Evolutionary conservation across 2,329 filamentous ascomycete genomes (phyloP).

Genomic region (Gnomoniopsis sp.): DNA sequence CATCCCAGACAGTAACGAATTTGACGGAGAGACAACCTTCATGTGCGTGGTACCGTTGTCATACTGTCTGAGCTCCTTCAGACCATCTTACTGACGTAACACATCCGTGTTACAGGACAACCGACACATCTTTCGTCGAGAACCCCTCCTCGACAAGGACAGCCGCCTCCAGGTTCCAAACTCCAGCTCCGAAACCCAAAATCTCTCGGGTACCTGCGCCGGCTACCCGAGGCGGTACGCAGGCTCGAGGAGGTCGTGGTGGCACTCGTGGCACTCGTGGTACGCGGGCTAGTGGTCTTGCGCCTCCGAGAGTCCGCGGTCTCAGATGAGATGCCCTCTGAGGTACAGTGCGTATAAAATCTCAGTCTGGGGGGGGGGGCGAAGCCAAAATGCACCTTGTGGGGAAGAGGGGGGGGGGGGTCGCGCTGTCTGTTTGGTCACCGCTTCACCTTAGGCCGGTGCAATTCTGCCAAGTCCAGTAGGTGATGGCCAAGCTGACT

Average conservation of each 20-base stretch:
- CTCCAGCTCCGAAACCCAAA: slow-evolving; percentile 32
- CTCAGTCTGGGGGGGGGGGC: no score
- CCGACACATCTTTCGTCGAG: slow-evolving; percentile 86
- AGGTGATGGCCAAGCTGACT: no score
- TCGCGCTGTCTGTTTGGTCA: no score
- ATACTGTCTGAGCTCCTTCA: neutral
- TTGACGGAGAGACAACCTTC: slow-evolving; percentile 75
- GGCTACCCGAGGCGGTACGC: slow-evolving; percentile 36
- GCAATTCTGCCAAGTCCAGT: no score
- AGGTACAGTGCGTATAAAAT: neutral
- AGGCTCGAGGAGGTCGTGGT: slow-evolving; percentile 34
- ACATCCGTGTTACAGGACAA: slow-evolving; percentile 59
- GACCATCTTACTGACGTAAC: slow-evolving; percentile 15
- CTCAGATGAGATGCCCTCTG: slow-evolving; percentile 33
- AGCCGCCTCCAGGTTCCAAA: slow-evolving; percentile 42
- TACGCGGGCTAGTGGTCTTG: slow-evolving; percentile 42
- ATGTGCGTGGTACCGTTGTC: slow-evolving; percentile 54
- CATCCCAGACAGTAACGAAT: slow-evolving; percentile 31
- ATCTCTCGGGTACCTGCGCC: slow-evolving; percentile 47
- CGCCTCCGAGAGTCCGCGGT: slow-evolving; percentile 43
- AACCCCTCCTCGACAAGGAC: slow-evolving; percentile 64
- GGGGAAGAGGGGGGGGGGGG: no score
- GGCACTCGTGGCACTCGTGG: slow-evolving; percentile 30
- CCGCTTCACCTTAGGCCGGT: no score
- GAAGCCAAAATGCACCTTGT: no score